Conservation (phyloP, 495 filamentous ascomycete species). For the Lentithecium fluviatile region DNA sequence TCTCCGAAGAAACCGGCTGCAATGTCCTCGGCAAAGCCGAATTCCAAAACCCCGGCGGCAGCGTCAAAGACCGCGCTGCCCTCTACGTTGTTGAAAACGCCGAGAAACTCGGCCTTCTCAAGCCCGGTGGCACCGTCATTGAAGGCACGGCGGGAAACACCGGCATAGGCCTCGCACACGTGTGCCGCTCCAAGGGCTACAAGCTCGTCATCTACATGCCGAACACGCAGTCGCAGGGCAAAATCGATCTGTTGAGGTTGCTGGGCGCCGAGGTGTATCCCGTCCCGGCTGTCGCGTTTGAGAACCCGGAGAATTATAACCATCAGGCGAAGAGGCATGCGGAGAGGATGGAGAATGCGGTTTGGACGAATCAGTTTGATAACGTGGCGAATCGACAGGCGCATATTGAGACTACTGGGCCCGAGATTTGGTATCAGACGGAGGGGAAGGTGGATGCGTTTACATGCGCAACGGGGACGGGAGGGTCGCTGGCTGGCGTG, state of each 20-base stretch:
- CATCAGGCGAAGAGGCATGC: constrained; percentile 90
- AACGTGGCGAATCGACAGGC: constrained; percentile 91
- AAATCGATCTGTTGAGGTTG: constrained; percentile 87
- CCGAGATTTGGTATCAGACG: constrained; percentile 97
- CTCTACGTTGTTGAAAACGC: constrained; percentile 92
- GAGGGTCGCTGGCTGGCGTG: constrained; percentile 83
- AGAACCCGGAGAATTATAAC: constrained; percentile 96
- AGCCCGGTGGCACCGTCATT: constrained; percentile 87
- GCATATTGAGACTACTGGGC: constrained; percentile 94
- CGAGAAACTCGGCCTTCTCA: constrained; percentile 78
- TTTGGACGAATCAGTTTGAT: constrained; percentile 99
- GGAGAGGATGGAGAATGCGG: constrained; percentile 79
- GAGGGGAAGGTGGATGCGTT: constrained; percentile 85
- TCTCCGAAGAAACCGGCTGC: constrained; percentile 92
- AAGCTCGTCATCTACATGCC: constrained; percentile 98
- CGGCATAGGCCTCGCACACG: constrained; percentile 94
- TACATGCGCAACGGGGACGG: constrained; percentile 92
- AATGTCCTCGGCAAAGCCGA: constrained; percentile 95
- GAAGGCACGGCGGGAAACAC: constrained; percentile 98
- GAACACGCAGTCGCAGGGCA: constrained; percentile 96
- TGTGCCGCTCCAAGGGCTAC: constrained; percentile 91
- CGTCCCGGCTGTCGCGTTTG: constrained; percentile 95
- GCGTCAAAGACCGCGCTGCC: constrained; percentile 94
- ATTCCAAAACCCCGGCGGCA: constrained; percentile 97
- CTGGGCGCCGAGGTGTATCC: constrained; percentile 97